Base-by-base conservation (phyloP, 176 grass and related monocot species). In the Oryza officinalis region DNA sequence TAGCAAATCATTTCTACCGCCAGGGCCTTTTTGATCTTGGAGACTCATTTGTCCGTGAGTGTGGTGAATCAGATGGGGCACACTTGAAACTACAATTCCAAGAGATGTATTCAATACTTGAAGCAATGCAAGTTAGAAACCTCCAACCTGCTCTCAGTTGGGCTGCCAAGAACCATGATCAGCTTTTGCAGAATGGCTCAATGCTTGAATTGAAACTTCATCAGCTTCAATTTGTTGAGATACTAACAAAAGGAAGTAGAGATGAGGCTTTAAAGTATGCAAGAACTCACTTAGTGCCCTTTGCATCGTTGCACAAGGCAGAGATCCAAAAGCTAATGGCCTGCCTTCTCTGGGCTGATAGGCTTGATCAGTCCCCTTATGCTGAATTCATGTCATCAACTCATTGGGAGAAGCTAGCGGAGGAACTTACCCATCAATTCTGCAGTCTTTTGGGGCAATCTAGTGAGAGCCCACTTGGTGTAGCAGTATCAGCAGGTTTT, bases 161-260 rank as follows among this genome's bases (percentile, higher is more conserved):
- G 96, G 93, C 89, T 74, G 88, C 80, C 47, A 89, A 83, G 49
- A 90, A 94, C 67, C 87, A 84, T 65, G 87, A 92, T 63, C 43
- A 80, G 40, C 81, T 99, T 40, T 33, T 84, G 10, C 89, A 90
- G 63, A 85, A 90, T 90, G 75, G 85, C 8, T 98, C 96, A 28
- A 78, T 74, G 68, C 96, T 99, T 13, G 89, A 99, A 87, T 82
- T 96, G 80, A 99, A 87, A 65, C 96, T 96, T 80, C 94, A 99
- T 75, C 74, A 87, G 13, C 91, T 94, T 83, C 93, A 99, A 73
- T 96, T 90, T 54, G 67, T 99, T 20, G 89, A 95, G 71, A 92
- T 96, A 85, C 78, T 99, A 22, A 87, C 81, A 38, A 88, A 88
- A 63, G 86, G 87, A 67, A 90, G 78, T n/a, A 77, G 33, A 67